Evolutionary conservation across 805 yeast genomes (phyloP), one percentile per base, ranked within the genome.

Genomic region (Candida glaebosa): DNA sequence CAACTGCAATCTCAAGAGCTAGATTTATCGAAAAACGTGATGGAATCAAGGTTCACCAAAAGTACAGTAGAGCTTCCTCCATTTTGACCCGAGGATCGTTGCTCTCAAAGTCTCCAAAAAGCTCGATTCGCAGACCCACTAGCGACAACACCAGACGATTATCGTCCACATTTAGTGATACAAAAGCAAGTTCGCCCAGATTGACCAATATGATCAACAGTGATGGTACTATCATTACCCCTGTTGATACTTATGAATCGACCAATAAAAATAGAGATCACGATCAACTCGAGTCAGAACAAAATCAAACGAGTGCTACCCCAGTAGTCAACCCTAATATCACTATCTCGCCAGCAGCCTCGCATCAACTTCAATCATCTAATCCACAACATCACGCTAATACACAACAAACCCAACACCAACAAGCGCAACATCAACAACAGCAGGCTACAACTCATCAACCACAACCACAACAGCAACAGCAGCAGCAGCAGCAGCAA

Each of bases 1-100:
- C 82, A 16, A 76, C 76, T n/a, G 80, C 87, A 2, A 64, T 73
- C 19, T 73, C 82, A 10, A 71, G 87, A 54, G 73, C 82, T 1
- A 65, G 73, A 37, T 67, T 49, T 40, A 49, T 67, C 42, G 48
- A 49, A 37, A 65, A 63, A 47, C 56, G 49, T 15, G 45, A 18
- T 24, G 34, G 20, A 31, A 28, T 10, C 8, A 38, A 30, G 28
- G 42, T 12, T 31, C 39, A 18, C 36, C 48, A 42, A 33, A 51
- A 57, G 7, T 28, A 51, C n/a, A 48, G 35, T 28, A 45, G 54
- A 10, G 42, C 43, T 7, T 34, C 41, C 6, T 47, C 53, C 5
- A 34, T 31, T n/a, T 42, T 37, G 18, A 35, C 46, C 12, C 45
- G 40, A 14, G 38, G 31, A 6, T 42, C 42, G 8, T 6, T 36